Evolutionary conservation across 192 early-diverging fungal genomes (phyloP), one percentile per base, ranked within the genome.

Genomic region (Backusella liffmaniae): DNA sequence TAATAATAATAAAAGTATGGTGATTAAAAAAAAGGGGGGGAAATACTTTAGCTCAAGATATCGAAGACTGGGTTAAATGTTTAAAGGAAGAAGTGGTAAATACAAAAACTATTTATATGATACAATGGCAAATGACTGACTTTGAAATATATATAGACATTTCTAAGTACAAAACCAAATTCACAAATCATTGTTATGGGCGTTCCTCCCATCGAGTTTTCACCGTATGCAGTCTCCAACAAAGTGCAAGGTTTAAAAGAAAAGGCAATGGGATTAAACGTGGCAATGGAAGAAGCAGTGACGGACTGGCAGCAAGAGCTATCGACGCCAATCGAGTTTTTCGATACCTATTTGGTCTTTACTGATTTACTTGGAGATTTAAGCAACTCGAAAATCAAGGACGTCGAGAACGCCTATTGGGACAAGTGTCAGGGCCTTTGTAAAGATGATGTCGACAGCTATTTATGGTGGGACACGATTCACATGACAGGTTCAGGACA

Each of bases 321-420:
- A 1, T 53, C 66, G 30, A 41, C 67, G 3, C 37, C 34, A 5
- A 21, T 75, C 12, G n/a, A 36, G 10, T 73, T 74, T 26, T 49
- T 80, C 18, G 68, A 75, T 65, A 76, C 65, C 32, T 68, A 76
- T 59, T 13, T 49, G 26, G 49, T 79, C 13, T 79, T 79, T 21
- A 73, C 62, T 15, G 76, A 77, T 30, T 46, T 83, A n/a, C 23
- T 77, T 23, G 73, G 66, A 7, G 46, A 80, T 39, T 79, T 79
- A 37, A 15, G 37, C 18, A 44, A 36, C 23, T 76, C 76, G 23
- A 67, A 73, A 0, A 67, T 83, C 3, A 41, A 62, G 21, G 42
- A 83, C 39, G 76, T 80, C 3, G 73, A 80, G 5, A 21, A 74
- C 35, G 74, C 78, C 6, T 83, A 83, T 72, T 83, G 82, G 82